Percentiles rank a stretch among this genome's conserved stretches.
These are phyloP conservation scores for Microdochium bolleyi DNA, from an alignment of 2,329 filamentous ascomycete genomes.

Conservation along the genomic window DNA sequence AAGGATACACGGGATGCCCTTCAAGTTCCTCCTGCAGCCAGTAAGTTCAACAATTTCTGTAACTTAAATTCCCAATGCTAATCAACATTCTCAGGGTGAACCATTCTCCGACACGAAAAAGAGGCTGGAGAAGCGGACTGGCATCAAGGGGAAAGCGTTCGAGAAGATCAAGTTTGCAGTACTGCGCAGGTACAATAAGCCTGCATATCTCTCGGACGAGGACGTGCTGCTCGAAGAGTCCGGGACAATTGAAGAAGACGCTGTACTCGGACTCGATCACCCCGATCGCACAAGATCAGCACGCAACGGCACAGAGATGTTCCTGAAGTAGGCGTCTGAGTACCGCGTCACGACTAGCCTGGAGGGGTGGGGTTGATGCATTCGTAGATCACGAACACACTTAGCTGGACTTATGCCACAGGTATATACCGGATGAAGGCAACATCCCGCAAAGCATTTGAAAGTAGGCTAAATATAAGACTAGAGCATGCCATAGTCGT, in stretches of 20 bases:
- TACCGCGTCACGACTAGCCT: neutral
- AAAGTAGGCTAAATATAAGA: neutral
- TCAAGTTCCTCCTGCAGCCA: conserved; percentile 79
- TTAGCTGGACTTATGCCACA: no score
- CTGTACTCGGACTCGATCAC: conserved; percentile 59
- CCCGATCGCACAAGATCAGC: conserved; percentile 50
- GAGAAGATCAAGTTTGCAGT: conserved; percentile 97
- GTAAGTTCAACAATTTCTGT: conserved; percentile 35
- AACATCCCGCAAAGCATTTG: neutral
- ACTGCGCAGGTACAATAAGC: conserved; percentile 62
- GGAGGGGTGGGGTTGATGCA: neutral
- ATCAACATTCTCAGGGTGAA: conserved; percentile 54
- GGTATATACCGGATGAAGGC: neutral
- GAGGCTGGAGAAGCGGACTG: conserved; percentile 84
- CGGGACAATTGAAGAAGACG: conserved; percentile 44
- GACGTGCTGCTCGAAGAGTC: conserved; percentile 46
- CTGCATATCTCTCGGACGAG: conserved; percentile 77
- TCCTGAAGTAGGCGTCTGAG: conserved; percentile 32
- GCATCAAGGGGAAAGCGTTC: conserved; percentile 95
- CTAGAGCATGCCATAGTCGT: neutral
- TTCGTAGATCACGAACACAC: no score
- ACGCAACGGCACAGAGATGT: conserved; percentile 56
- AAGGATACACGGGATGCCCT: conserved; percentile 81
- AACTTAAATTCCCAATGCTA: neutral
- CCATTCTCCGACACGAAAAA: conserved; percentile 87